Evolutionary conservation across 345 rosid species (phyloP), one percentile per base, ranked within the genome.

Genomic region (Lumnitzera littorea): DNA sequence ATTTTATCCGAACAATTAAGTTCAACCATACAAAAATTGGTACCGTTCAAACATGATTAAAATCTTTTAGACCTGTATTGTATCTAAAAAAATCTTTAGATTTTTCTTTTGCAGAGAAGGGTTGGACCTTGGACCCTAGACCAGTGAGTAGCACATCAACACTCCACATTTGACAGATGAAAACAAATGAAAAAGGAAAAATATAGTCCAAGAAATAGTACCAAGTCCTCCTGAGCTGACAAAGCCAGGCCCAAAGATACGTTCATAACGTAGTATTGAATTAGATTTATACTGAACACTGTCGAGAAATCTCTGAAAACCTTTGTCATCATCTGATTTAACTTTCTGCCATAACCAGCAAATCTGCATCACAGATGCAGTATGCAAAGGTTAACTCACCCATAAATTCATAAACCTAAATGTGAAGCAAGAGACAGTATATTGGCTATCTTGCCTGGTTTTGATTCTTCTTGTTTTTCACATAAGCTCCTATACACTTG

Each of bases 141-240:
- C 43, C 43, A 36, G 7, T 36, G 43, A 36, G 1, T 36, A 36
- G 43, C 5, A 9, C 10, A 7, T 36, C 43, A 36, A 9, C 43
- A 36, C 43, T 36, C 43, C 7, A 36, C 43, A 20, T 1, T 20
- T 0, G 20, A 63, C 12, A 54, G 29, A 41, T 17, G n/a, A 2
- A 14, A 51, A 27, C 3, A 27, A 1, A 27, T 5, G 31, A 27
- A 27, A 20, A 20, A 20, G 17, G 43, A 17, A 64, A 9, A n/a
- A 15, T 29, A 41, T 41, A 14, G 25, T 31, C 2, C 7, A 49
- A 57, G 46, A 51, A 60, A 57, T 71, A 56, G 64, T 82, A 94
- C 99, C 97, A 46, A 91, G 62, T 63, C 99, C 99, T 63, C 97
- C 97, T 2, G 99, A 86, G 83, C 97, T 94, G 51, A 94, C 99